These are phyloP conservation scores for Nicotiana otophora DNA, from an alignment of 257 asterid genomes.

Conservation along the genomic window DNA sequence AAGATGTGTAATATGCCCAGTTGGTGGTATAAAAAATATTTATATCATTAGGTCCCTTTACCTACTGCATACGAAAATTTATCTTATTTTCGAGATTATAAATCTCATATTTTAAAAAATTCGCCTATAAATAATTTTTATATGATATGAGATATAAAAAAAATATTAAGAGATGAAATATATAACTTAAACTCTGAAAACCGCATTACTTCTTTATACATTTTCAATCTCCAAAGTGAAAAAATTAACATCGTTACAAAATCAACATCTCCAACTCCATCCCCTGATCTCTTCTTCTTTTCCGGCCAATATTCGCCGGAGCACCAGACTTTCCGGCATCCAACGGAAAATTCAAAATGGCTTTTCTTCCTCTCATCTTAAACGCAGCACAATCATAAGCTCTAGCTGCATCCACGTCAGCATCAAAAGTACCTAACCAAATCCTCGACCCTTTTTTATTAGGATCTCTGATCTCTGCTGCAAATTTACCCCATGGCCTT, in stretches of 20 bases:
- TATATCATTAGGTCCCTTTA: too few species aligned
- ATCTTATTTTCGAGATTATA: too few species aligned
- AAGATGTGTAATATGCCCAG: too few species aligned
- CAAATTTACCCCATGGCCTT: conserved; percentile 92
- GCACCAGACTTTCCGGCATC: conserved; percentile 66
- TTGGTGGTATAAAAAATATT: too few species aligned
- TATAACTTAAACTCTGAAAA: too few species aligned
- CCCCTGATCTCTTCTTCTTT: conserved; percentile 28
- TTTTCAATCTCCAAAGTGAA: too few species aligned
- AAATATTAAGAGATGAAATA: too few species aligned
- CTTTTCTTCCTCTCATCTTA: conserved; percentile 75
- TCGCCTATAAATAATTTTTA: too few species aligned
- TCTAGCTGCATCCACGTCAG: conserved; percentile 69
- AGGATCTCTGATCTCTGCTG: conserved; percentile 89
- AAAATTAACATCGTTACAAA: not conserved
- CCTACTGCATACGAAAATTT: too few species aligned
- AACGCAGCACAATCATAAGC: conserved; percentile 88
- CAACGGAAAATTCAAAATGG: conserved; percentile 70
- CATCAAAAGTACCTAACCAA: conserved; percentile 78
- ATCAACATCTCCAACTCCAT: not conserved
- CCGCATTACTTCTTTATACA: too few species aligned
- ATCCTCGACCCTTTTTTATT: conserved; percentile 63
- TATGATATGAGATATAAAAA: too few species aligned
- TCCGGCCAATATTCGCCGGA: conserved; percentile 44
- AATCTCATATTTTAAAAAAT: too few species aligned